phyloP scores from a whole-genome alignment of 2,329 filamentous ascomycete genomes.

The Diaporthe amygdali region DNA sequence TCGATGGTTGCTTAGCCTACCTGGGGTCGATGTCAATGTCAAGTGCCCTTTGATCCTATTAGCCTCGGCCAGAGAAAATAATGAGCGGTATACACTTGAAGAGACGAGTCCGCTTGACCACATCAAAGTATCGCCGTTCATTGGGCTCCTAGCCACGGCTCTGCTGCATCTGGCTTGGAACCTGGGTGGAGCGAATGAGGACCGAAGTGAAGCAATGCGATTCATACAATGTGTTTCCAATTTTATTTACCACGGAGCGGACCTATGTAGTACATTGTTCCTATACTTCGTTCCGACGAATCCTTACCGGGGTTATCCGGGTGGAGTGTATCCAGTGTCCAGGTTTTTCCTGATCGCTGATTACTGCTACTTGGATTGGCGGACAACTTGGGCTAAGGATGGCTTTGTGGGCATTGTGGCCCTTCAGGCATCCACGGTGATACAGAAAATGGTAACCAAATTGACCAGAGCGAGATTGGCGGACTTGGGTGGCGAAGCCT shows the following conservation, averaged over 20 bases:
- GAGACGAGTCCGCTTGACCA: background rate
- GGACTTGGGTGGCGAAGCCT: too few species aligned
- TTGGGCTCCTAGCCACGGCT: background rate
- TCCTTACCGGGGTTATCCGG: too few species aligned
- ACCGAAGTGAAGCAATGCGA: background rate
- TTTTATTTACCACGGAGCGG: background rate
- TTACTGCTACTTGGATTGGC: too few species aligned
- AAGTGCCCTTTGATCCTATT: background rate
- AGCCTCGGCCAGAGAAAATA: too few species aligned
- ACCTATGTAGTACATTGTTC: background rate
- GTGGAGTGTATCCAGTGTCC: too few species aligned
- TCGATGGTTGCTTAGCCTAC: background rate
- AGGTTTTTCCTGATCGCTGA: too few species aligned
- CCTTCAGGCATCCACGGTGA: background rate
- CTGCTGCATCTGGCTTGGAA: background rate
- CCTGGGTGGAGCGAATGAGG: too few species aligned
- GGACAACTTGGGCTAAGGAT: too few species aligned
- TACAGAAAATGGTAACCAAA: background rate
- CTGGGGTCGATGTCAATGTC: background rate
- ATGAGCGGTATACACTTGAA: too few species aligned
- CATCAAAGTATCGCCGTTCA: background rate
- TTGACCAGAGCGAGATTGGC: too few species aligned
- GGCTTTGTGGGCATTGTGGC: background rate
- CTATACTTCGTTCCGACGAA: too few species aligned
- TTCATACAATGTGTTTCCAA: background rate